phyloP scores from a whole-genome alignment of 345 rosid genomes.

The Jatropha curcas region DNA sequence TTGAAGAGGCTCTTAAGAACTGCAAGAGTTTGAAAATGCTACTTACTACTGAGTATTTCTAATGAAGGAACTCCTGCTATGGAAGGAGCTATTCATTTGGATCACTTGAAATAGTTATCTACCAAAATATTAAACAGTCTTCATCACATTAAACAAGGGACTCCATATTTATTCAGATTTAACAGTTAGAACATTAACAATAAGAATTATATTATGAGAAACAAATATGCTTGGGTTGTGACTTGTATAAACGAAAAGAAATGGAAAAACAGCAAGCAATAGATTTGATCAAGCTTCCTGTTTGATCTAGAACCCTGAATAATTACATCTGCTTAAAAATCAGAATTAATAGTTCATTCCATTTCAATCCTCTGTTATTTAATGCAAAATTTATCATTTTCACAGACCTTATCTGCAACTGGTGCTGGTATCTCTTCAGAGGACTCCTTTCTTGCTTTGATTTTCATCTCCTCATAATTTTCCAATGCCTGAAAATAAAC shows the following conservation, averaged over 20 bases:
- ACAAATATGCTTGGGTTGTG: background rate
- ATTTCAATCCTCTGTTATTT: background rate
- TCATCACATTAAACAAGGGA: too few species aligned
- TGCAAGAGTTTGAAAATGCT: background rate
- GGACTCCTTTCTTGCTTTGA: slow-evolving; percentile 68
- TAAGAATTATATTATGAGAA: too few species aligned
- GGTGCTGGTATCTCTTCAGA: slow-evolving; percentile 61
- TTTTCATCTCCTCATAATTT: slow-evolving; percentile 72
- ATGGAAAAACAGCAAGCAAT: background rate
- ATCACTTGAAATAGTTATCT: too few species aligned
- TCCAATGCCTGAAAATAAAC: slow-evolving; percentile 58
- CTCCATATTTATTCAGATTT: too few species aligned
- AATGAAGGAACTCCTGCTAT: background rate
- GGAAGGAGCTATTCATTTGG: too few species aligned
- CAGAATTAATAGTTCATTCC: background rate
- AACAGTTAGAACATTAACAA: too few species aligned
- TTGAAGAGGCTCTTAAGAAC: background rate
- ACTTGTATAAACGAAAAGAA: too few species aligned
- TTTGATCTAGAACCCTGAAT: background rate
- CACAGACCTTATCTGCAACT: slow-evolving; percentile 64
- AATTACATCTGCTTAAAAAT: background rate
- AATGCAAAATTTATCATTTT: background rate
- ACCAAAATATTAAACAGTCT: too few species aligned
- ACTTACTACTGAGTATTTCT: background rate
- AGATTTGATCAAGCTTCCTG: background rate